Evolutionary conservation across 106 monocot genomes (phyloP).

Genomic region (Acorus gramineus): DNA sequence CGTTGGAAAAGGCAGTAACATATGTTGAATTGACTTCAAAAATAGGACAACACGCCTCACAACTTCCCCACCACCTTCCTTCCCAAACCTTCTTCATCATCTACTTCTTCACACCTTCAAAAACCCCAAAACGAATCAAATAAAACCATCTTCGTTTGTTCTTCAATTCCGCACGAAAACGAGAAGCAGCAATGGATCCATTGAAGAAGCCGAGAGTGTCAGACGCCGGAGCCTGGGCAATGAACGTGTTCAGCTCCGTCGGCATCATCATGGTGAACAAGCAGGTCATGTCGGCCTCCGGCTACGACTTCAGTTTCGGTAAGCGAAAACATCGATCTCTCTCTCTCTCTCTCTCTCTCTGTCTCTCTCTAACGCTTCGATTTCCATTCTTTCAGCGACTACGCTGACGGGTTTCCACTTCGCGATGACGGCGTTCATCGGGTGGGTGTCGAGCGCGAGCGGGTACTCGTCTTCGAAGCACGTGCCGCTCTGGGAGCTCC

Average conservation of each 20-base stretch:
- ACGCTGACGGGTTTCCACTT: conserved; percentile 91
- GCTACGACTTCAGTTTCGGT: conserved; percentile 84
- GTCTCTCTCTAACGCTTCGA: not conserved
- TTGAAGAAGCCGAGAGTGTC: conserved; percentile 80
- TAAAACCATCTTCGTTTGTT: no score
- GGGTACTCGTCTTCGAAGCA: conserved; percentile 59
- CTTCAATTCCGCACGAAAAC: no score
- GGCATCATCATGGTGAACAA: conserved; percentile 90
- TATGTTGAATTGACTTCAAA: no score
- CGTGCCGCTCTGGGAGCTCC: conserved; percentile 85
- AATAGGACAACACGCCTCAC: no score
- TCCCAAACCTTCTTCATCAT: no score
- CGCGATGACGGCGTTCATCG: conserved; percentile 65
- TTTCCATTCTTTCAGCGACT: conserved; percentile 46
- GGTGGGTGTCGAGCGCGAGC: conserved; percentile 57
- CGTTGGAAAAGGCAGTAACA: no score
- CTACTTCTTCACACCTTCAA: no score
- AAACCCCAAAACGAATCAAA: no score
- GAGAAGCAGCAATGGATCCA: conserved; percentile 33
- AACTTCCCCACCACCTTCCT: no score
- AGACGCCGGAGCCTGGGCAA: conserved; percentile 66
- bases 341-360: not conserved
- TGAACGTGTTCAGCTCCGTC: conserved; percentile 88
- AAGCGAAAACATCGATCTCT: not conserved
- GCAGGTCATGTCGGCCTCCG: conserved; percentile 73